phyloP scores from a whole-genome alignment of 345 rosid genomes.

The Heritiera fomes region DNA sequence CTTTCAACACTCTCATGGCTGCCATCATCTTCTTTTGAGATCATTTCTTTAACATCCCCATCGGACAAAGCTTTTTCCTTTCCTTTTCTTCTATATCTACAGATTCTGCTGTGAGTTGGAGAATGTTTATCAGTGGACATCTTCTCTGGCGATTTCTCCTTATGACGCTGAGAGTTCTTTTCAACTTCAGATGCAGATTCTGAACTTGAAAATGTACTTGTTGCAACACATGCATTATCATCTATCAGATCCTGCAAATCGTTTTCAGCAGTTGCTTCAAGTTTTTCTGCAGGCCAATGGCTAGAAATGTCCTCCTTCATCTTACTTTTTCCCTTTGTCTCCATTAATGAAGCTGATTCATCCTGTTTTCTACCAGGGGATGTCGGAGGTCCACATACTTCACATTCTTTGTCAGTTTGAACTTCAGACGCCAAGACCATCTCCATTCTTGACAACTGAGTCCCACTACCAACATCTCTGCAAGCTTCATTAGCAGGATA shows the following conservation, averaged over 20 bases:
- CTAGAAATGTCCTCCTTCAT: conserved; percentile 13
- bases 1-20: conserved; percentile 93
- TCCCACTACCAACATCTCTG: conserved; percentile 29
- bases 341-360: conserved; percentile 24
- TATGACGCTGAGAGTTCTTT: conserved; percentile 33
- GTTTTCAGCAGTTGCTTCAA: conserved; percentile 69
- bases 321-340: conserved; percentile 30
- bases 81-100: conserved; percentile 41
- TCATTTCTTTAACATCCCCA: conserved; percentile 45
- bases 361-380: conserved; percentile 26
- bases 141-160: conserved; percentile 33
- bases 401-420: conserved; percentile 23
- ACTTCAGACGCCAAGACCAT: conserved; percentile 29
- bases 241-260: conserved; percentile 30
- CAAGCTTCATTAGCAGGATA: conserved; percentile 22
- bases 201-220: conserved; percentile 30
- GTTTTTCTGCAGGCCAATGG: conserved; percentile 32
- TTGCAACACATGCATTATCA: conserved; percentile 29
- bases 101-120: conserved; percentile 37
- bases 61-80: conserved; percentile 68
- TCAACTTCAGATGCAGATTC: conserved; percentile 35
- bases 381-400: conserved; percentile 25
- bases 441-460: conserved; percentile 29
- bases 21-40: conserved; percentile 45
- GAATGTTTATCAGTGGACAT: conserved; percentile 27